Percentiles rank a stretch among this genome's conserved stretches.
These are phyloP conservation scores for Lactarius quietus DNA, from an alignment of 768 basidiomycete genomes.

Conservation along the genomic window DNA sequence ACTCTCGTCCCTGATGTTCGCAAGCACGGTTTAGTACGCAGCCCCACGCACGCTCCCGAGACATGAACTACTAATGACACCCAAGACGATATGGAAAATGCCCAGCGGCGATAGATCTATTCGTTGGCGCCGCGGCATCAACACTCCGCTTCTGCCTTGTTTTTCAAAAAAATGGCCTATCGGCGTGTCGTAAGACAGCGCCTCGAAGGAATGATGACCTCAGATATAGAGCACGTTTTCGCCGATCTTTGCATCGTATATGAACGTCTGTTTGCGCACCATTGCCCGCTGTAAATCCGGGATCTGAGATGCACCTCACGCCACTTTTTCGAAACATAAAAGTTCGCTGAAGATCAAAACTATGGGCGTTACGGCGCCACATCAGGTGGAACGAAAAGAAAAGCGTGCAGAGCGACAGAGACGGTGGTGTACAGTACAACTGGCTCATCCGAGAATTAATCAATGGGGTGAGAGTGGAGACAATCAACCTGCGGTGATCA, in stretches of 20 bases:
- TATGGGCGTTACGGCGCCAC: neutral
- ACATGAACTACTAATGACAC: neutral
- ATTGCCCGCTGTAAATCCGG: neutral
- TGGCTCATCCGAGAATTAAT: neutral
- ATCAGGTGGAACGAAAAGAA: neutral
- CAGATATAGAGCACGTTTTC: neutral
- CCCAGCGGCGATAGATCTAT: neutral
- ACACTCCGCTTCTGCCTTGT: neutral
- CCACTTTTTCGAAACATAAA: neutral
- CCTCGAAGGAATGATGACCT: neutral
- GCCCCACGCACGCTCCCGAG: neutral
- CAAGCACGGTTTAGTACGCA: neutral
- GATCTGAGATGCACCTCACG: neutral
- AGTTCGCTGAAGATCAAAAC: neutral
- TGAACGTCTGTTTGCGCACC: neutral
- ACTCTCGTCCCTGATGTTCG: neutral
- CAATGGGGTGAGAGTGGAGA: neutral
- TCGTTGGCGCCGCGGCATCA: neutral
- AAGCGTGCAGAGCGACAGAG: neutral
- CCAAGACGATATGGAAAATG: neutral
- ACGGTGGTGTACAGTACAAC: too few relatives aligned
- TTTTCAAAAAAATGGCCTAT: neutral
- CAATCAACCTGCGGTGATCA: constrained; percentile 1
- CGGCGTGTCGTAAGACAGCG: neutral
- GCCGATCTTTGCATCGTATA: neutral